Evolutionary conservation across 2,329 filamentous ascomycete genomes (phyloP), one percentile per base, ranked within the genome.

Genomic region (Tolypocladium tundrense): DNA sequence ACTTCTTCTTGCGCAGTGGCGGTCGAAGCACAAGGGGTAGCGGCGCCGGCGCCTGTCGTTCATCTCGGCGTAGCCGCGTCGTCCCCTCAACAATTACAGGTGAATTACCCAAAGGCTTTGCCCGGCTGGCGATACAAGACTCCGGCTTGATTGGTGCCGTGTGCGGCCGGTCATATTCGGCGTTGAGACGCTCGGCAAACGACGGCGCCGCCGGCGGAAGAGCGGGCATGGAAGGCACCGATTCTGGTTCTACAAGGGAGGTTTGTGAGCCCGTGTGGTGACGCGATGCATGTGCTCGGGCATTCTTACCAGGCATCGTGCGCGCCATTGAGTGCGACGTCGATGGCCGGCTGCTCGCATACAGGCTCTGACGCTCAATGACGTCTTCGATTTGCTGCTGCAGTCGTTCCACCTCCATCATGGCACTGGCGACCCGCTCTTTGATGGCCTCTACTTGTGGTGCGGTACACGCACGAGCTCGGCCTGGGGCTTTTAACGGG

Each of bases 1-100:
- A 85, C 66, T 86, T 87, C 75, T 86, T 87, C 74, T 86, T 86
- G 59, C 84, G 75, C 60, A 86, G 67, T 1, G 82, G 81, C 9
- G 82, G 83, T n/a, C 80, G 79, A 58, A 84, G 74, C 19, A 83
- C 78, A 31, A 85, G 75, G 0, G 83, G 82, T 5, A 85, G 71
- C 2, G 83, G 83, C 1, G 81, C 79, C 1, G 80, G 74, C 1
- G 75, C 71, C 8, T 71, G 68, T 11, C 42, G 42, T 6, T 74
- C 71, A 27, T 75, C 57, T 21, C 55, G 57, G 9, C 33, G 8
- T 16, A 40, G 9, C 4, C 5, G 24, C 19, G 13, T n/a, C 24
- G 42, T 42, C 42, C n/a, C 41, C 5, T 35, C 14, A 10, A 35
- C 48, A 14, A 31, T 5, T 11, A 19, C 31, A 35, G n/a, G 14